Evolutionary conservation across 1,139 yeast species (phyloP), one percentile per base, ranked within the genome.

Genomic region (Wickerhamomyces sp.): DNA sequence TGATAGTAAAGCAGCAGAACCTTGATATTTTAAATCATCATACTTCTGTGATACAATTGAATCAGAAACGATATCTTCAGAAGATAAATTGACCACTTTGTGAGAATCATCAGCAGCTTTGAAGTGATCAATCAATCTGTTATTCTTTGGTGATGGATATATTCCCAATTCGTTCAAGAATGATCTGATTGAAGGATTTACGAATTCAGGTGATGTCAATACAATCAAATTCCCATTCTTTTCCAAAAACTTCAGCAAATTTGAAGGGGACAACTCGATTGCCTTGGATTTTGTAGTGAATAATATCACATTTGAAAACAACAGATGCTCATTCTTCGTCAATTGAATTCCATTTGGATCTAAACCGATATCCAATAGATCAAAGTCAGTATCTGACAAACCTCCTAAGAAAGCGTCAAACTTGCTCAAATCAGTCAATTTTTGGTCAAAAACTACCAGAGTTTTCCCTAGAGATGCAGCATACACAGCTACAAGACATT

Each of bases 81-180:
- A 38, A 15, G 59, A 41, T 7, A 66, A 43, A 35, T 49, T 41
- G 32, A 67, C 31, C 2, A 50, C 44, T 34, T 48, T 47, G 33
- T 51, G 52, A 11, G 46, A 51, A 8, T 49, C 44, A 7, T 51
- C 50, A 39, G 60, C 57, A 33, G 64, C 68, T 23, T 59, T 49
- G 66, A 88, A 89, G 63, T 86, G 85, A 64, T 90, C 96, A 11
- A 75, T 66, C 45, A 84, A 69, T 49, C 71, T 66, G 63, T 79
- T 83, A 43, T 81, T 84, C 61, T 81, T 84, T 47, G 96, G 95
- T 37, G 95, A 76, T 49, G 96, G 88, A 58, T 74, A 79, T 44
- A 94, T 82, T 30, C 96, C 99, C 55, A 90, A 67, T 63, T 91
- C 91, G 56, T 82, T 79, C 57, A 88, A 75, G 57, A 85, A 84